phyloP scores from a whole-genome alignment of 2,329 filamentous ascomycete genomes.

The Acephala macrosclerotiorum region DNA sequence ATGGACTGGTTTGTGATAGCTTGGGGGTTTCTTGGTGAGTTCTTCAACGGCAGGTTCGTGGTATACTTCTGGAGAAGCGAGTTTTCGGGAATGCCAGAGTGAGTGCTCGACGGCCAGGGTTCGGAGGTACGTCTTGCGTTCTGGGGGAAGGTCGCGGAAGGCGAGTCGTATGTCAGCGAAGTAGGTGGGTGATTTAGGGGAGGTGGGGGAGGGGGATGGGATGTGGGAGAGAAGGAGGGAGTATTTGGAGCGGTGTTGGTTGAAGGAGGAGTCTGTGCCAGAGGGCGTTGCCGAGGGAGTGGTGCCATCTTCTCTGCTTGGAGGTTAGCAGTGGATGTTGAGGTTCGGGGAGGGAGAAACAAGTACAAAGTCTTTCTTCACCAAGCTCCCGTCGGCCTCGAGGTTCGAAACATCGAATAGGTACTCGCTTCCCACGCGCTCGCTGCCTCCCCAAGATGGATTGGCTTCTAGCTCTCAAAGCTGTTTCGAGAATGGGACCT shows the following conservation, averaged over 20 bases:
- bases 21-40: not conserved
- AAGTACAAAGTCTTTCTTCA: conserved; percentile 3
- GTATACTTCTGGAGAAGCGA: not conserved
- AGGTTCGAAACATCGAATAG: conserved; percentile 1
- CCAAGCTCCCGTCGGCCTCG: not conserved
- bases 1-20: conserved; percentile 8
- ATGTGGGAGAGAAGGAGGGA: conserved; percentile 31
- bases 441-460: not conserved
- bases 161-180: not conserved
- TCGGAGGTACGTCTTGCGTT: not conserved
- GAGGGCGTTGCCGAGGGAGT: conserved; percentile 40
- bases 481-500: conserved; percentile 55
- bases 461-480: conserved; percentile 56
- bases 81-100: not conserved
- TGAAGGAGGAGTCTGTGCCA: conserved; percentile 43
- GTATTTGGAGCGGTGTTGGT: conserved; percentile 42
- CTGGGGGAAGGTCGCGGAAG: not conserved
- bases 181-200: not conserved
- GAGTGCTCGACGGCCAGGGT: not conserved
- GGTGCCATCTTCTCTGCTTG: conserved; percentile 28
- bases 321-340: not conserved
- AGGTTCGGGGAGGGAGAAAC: not conserved
- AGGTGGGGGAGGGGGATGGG: not conserved
- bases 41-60: not conserved
- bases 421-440: not conserved